Conservation (phyloP, 179 eudicot genomes). For the Silene coronaria region DNA sequence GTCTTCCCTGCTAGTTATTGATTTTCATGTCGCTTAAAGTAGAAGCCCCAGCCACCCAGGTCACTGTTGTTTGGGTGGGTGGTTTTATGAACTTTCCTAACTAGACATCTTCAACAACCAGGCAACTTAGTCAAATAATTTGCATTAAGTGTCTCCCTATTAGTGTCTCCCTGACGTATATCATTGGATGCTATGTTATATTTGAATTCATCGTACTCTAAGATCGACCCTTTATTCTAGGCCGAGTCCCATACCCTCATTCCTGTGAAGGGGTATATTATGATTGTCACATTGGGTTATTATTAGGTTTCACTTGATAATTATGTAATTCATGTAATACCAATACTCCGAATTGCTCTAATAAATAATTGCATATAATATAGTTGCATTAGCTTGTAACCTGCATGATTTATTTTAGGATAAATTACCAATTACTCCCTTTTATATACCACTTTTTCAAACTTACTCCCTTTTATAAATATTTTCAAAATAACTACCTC, state of each 20-base stretch:
- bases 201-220: background rate
- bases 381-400: slow-evolving; percentile 13
- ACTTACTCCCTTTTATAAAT: no score
- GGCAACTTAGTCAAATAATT: background rate
- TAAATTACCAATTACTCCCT: no score
- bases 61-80: background rate
- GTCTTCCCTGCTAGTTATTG: background rate
- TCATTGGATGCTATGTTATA: background rate
- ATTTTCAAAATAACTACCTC: no score
- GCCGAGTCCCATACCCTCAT: background rate
- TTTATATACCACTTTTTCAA: no score
- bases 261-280: background rate
- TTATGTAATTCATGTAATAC: background rate
- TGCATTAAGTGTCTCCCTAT: background rate
- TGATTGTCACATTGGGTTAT: background rate
- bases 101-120: background rate
- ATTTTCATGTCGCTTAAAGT: background rate
- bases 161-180: background rate
- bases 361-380: background rate
- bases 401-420: slow-evolving; percentile 5
- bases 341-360: background rate
- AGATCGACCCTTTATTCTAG: background rate
- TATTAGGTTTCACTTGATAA: background rate
- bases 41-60: background rate
- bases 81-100: background rate